phyloP scores from a whole-genome alignment of 139 green algal genomes.

The Pleodorina starrii region DNA sequence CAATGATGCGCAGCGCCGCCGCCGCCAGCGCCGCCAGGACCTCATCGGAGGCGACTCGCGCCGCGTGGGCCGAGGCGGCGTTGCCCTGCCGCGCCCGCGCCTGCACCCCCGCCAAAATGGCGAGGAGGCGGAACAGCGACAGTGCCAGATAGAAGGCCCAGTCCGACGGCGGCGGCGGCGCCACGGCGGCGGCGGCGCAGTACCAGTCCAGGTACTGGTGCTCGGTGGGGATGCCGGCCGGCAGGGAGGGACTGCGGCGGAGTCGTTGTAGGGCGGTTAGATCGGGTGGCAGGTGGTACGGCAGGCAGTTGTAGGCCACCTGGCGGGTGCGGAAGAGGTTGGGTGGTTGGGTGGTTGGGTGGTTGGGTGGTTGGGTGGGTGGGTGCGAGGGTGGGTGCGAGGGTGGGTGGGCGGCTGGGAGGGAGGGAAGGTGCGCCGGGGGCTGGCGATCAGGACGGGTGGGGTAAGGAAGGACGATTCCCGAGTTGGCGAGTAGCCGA shows the following conservation, averaged over 20 bases:
- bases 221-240: conserved; percentile 86
- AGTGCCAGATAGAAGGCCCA: conserved; percentile 96
- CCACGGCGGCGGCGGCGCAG: conserved; percentile 67
- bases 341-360: background rate
- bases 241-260: conserved; percentile 52
- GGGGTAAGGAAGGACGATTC: no score
- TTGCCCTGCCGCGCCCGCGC: conserved; percentile 78
- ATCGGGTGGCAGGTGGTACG: conserved; percentile 83
- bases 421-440: no score
- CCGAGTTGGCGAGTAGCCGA: no score
- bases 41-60: conserved; percentile 67
- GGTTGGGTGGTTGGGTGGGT: background rate
- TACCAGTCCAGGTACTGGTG: conserved; percentile 85
- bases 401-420: no score
- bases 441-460: no score
- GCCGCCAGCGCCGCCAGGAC: conserved; percentile 77
- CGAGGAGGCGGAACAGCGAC: conserved; percentile 89
- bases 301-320: conserved; percentile 94
- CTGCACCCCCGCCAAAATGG: conserved; percentile 91
- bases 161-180: conserved; percentile 52
- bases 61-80: conserved; percentile 83
- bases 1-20: conserved; percentile 73
- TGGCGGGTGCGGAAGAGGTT: background rate
- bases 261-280: conserved; percentile 36
- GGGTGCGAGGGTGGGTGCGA: background rate